phyloP scores from a whole-genome alignment of 2,329 filamentous ascomycete species.

The Penicillium sp. region DNA sequence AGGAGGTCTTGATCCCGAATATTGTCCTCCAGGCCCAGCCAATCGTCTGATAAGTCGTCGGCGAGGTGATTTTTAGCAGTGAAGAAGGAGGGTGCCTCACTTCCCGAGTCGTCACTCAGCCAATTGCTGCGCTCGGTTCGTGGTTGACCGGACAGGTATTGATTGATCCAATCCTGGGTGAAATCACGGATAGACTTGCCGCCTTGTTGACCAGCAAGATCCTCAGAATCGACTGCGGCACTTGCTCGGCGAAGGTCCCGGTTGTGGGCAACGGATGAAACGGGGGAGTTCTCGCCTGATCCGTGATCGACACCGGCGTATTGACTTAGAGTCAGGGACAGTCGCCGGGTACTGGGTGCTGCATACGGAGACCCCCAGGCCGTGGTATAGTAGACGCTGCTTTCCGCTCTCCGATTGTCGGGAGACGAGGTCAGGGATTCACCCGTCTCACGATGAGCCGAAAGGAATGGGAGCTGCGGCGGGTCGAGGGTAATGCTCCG shows the following conservation, averaged over 20 bases:
- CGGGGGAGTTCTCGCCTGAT: constrained; percentile 33
- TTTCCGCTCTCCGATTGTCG: constrained; percentile 42
- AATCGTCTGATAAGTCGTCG: constrained; percentile 41
- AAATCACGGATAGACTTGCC: constrained; percentile 49
- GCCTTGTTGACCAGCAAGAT: constrained; percentile 22
- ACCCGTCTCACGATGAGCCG: constrained; percentile 29
- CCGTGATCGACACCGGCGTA: constrained; percentile 43
- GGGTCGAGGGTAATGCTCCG: constrained; percentile 27
- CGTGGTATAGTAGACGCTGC: constrained; percentile 60
- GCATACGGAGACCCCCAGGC: constrained; percentile 92
- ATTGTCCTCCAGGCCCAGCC: constrained; percentile 41
- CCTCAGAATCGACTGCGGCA: constrained; percentile 23
- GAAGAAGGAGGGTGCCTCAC: constrained; percentile 62
- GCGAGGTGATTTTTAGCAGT: constrained; percentile 39
- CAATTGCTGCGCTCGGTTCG: constrained; percentile 69
- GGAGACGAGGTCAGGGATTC: constrained; percentile 39
- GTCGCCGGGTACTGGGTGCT: constrained; percentile 48
- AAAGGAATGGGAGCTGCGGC: constrained; percentile 29
- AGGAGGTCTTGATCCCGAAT: constrained; percentile 35
- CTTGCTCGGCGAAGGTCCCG: constrained; percentile 28
- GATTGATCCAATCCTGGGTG: constrained; percentile 80
- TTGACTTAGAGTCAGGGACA: constrained; percentile 38
- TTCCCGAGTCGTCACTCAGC: constrained; percentile 72
- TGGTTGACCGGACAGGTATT: constrained; percentile 67
- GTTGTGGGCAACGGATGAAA: constrained; percentile 26